A percentile compares a stretch with the other conserved stretches of the same genome.
Conservation (phyloP, 768 basidiomycete genomes). For the Tulasnella sp. region DNA sequence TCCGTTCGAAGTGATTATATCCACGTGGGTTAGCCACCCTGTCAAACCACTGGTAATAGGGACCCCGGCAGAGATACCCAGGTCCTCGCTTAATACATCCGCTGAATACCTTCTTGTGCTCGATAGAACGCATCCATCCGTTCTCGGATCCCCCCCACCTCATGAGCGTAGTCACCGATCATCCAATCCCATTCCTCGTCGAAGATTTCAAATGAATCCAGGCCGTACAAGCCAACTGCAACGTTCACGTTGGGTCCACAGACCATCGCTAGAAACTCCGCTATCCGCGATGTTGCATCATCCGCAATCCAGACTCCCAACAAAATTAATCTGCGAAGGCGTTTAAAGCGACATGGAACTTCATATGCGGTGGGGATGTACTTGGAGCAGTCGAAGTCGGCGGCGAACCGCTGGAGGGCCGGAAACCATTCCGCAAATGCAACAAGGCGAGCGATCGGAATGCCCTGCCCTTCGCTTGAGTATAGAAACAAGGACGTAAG, state of each 20-base stretch:
- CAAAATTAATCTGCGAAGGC: not conserved
- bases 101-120: not conserved
- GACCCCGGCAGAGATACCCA: too few relatives aligned
- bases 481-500: not conserved
- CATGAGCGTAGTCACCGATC: too few relatives aligned
- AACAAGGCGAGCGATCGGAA: not conserved
- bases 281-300: not conserved
- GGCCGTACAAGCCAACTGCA: not conserved
- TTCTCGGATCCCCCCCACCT: not conserved
- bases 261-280: not conserved
- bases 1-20: too few relatives aligned
- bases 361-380: not conserved
- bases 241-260: not conserved
- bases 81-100: too few relatives aligned
- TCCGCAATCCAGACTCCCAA: not conserved
- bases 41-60: too few relatives aligned
- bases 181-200: not conserved
- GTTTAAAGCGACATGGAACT: not conserved
- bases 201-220: not conserved
- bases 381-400: not conserved
- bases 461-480: not conserved
- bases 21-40: too few relatives aligned
- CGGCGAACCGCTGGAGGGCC: not conserved
- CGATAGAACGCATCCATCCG: not conserved
- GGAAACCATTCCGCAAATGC: not conserved